Base-by-base conservation (phyloP, 2,329 filamentous ascomycete species). In the Neoscytalidium dimidiatum region DNA sequence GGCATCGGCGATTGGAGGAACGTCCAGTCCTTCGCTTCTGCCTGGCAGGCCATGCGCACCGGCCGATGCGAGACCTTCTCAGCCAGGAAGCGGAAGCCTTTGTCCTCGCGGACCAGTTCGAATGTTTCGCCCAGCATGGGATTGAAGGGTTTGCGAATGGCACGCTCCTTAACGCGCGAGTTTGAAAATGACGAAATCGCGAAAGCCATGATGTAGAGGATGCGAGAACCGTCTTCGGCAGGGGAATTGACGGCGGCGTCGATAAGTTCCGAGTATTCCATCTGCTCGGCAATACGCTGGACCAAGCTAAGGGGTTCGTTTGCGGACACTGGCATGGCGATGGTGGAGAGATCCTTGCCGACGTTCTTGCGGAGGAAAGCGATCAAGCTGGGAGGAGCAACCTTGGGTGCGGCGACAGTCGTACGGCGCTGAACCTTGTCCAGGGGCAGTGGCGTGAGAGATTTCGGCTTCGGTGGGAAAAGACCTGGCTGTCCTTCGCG, bases 311-410 rank as follows among this genome's bases (percentile, higher is more conserved):
- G 87, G 0, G 95, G 95, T 75, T 99, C 95, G 77, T 99, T 99
- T 26, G 94, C 90, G 4, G 94, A 96, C 0, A 97, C 95, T 0
- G 95, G 95, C 94, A 98, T 98, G 53, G 92, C 94, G 69, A 99
- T 96, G 2, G 93, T 96, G 66, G 92, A 97, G 56, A 99, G 83
- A 77, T 99, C 95, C 78, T 99, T 99, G 74, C 95, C 95, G 9
- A 98, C 95, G 71, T 99, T 99, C 78, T 98, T 99, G 70, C 95
- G 89, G 33, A 98, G 84, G 76, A 98, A 97, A 0, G 92, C 92
- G 69, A 99, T 97, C 62, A 99, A 82, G 75, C 92, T 97, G 0
- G 95, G 95, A 0, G 95, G 95, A 65, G 88, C 82, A 14, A 93
- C 88, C 29, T 89, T 92, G 6, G 94, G 88, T 1, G 90, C 83